These are phyloP conservation scores for Pseudogymnoascus sp. DNA, from an alignment of 2,329 filamentous ascomycete species.

Conservation along the genomic window DNA sequence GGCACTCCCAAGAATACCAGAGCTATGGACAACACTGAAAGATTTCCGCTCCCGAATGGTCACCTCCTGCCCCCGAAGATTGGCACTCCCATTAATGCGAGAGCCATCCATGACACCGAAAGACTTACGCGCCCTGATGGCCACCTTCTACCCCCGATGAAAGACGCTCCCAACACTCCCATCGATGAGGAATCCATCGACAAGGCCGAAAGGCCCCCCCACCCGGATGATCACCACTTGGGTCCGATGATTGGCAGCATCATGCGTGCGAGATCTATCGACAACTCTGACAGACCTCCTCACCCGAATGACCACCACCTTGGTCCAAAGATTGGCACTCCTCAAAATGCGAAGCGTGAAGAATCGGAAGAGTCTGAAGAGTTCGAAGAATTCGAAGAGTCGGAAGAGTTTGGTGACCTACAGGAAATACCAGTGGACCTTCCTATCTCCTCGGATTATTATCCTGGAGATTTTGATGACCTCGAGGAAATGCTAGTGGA, in stretches of 20 bases:
- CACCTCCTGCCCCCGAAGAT: not conserved
- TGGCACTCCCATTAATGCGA: not conserved
- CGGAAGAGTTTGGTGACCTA: not conserved
- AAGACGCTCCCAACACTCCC: not conserved
- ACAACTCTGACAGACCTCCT: not conserved
- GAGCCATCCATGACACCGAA: not conserved
- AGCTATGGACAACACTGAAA: not conserved
- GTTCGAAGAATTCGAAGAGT: not conserved
- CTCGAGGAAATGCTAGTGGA: not conserved
- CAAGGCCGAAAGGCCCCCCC: not conserved
- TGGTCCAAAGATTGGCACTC: not conserved
- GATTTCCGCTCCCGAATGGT: not conserved
- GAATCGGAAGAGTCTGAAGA: not conserved
- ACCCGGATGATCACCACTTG: not conserved
- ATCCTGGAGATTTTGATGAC: not conserved
- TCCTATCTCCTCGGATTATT: not conserved
- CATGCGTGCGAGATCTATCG: not conserved
- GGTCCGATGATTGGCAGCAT: not conserved
- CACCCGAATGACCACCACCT: not conserved
- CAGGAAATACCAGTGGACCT: not conserved
- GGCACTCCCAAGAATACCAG: not conserved
- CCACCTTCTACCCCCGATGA: not conserved
- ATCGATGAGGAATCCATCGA: not conserved
- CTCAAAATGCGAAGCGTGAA: not conserved
- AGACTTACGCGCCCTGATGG: not conserved